Percentiles rank a stretch among this genome's conserved stretches.
Conservation (phyloP, 495 filamentous ascomycete genomes). For the Clohesyomyces aquaticus region DNA sequence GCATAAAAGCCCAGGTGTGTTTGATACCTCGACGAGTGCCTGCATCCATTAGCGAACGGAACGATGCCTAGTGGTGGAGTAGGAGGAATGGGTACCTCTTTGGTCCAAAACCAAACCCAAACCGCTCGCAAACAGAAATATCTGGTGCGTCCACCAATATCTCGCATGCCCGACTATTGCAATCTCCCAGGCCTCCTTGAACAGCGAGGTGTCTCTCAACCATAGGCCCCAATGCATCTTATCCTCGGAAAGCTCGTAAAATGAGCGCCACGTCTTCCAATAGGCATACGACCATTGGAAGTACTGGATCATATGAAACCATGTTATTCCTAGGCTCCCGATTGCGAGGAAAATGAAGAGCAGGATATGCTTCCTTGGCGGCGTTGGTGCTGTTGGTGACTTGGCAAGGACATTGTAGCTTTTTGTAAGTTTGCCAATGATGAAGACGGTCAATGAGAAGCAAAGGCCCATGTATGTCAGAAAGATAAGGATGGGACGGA, state of each 20-base stretch:
- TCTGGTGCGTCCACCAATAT: constrained; percentile 42
- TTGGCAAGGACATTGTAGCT: constrained; percentile 22
- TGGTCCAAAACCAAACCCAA: constrained; percentile 30
- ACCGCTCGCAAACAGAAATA: constrained; percentile 37
- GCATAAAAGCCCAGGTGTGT: constrained; percentile 46
- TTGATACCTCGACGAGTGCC: constrained; percentile 38
- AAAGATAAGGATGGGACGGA: constrained; percentile 32
- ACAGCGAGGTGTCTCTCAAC: constrained; percentile 37
- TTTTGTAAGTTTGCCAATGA: constrained; percentile 25
- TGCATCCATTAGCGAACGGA: constrained; percentile 17
- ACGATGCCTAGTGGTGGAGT: not conserved
- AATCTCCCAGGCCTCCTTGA: constrained; percentile 40
- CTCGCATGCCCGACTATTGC: constrained; percentile 28
- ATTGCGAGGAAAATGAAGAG: constrained; percentile 29
- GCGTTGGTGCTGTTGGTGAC: constrained; percentile 13
- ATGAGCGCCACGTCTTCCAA: constrained; percentile 30
- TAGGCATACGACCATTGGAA: constrained; percentile 33
- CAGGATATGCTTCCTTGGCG: constrained; percentile 17
- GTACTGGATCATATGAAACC: constrained; percentile 37
- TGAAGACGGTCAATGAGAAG: constrained; percentile 34
- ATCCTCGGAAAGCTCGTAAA: constrained; percentile 11
- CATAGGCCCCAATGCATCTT: constrained; percentile 34
- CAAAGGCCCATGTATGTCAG: constrained; percentile 33
- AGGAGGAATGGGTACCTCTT: constrained; percentile 19
- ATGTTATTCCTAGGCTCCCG: constrained; percentile 33